These are phyloP conservation scores for Xylaria hypoxylon DNA, from an alignment of 2,329 filamentous ascomycete genomes.

Conservation along the genomic window DNA sequence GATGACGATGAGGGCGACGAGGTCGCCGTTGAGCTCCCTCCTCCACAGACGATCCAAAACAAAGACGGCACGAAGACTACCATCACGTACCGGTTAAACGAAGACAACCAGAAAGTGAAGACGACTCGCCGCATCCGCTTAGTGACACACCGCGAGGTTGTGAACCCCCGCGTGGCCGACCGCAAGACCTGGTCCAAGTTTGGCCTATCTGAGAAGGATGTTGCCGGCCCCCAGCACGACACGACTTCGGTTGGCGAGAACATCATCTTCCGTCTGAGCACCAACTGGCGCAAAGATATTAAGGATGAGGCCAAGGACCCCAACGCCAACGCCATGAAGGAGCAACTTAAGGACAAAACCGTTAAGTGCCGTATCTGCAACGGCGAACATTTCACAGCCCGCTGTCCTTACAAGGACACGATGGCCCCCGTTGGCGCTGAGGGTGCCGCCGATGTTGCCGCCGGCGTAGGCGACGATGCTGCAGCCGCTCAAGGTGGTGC, in stretches of 20 bases:
- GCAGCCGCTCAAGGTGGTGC: constrained; percentile 58
- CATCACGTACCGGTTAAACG: constrained; percentile 89
- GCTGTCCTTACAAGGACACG: constrained; percentile 99
- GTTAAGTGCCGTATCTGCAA: constrained; percentile 99
- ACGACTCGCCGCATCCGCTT: constrained; percentile 95
- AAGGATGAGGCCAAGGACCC: constrained; percentile 81
- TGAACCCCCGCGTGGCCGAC: constrained; percentile 97
- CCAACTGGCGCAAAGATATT: constrained; percentile 93
- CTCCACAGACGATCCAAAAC: constrained; percentile 90
- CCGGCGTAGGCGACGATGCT: constrained; percentile 65
- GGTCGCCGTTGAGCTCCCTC: constrained; percentile 75
- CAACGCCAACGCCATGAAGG: constrained; percentile 80
- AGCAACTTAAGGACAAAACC: constrained; percentile 96
- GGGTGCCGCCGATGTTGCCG: constrained; percentile 62
- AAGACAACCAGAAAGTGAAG: constrained; percentile 95
- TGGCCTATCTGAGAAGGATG: constrained; percentile 87
- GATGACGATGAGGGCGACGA: constrained; percentile 93
- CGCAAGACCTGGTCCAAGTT: constrained; percentile 95
- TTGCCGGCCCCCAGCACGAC: constrained; percentile 82
- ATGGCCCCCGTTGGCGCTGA: constrained; percentile 87
- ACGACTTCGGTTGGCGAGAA: constrained; percentile 97
- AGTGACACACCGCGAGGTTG: constrained; percentile 88
- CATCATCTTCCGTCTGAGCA: constrained; percentile 92
- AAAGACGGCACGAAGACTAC: constrained; percentile 99
- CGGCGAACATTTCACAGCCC: constrained; percentile 98